Conservation (phyloP, 2,329 filamentous ascomycete species). For the Dendryphion nanum region DNA sequence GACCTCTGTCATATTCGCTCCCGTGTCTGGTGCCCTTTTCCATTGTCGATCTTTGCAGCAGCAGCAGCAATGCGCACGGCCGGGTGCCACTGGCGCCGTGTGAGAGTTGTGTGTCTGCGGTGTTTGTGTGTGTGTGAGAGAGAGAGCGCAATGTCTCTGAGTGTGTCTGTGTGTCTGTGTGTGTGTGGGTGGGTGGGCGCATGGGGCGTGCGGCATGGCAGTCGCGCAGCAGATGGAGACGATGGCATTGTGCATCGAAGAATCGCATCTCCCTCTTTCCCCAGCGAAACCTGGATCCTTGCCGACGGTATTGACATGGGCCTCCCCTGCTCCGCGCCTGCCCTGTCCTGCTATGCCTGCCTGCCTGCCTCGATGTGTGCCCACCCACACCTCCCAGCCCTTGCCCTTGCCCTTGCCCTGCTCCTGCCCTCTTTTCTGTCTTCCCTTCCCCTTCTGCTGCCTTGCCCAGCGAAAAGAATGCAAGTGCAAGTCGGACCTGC, state of each 20-base stretch:
- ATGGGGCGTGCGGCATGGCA: slow-evolving; percentile 9
- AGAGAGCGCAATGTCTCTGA: no score
- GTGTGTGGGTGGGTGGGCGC: slow-evolving; percentile 1
- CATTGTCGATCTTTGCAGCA: no score
- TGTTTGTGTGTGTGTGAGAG: neutral
- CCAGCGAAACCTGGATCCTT: no score
- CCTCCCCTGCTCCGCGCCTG: no score
- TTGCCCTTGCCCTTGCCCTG: slow-evolving; percentile 7
- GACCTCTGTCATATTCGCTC: no score
- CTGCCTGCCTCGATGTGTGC: no score
- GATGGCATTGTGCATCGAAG: slow-evolving; percentile 9
- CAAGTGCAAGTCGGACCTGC: neutral
- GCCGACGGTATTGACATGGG: no score
- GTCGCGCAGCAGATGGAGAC: slow-evolving; percentile 5
- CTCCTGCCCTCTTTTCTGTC: slow-evolving; percentile 3
- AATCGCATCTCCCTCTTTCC: no score
- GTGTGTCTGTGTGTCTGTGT: no score
- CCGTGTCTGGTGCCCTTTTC: no score
- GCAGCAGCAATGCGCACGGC: neutral
- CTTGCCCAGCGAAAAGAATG: neutral
- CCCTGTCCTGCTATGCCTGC: no score
- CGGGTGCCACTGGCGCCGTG: neutral
- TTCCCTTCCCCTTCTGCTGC: neutral
- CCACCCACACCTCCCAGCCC: no score
- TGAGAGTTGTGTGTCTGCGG: neutral